Evolutionary conservation across 495 filamentous ascomycete genomes (phyloP).

Genomic region (Hypoxylon rickii): DNA sequence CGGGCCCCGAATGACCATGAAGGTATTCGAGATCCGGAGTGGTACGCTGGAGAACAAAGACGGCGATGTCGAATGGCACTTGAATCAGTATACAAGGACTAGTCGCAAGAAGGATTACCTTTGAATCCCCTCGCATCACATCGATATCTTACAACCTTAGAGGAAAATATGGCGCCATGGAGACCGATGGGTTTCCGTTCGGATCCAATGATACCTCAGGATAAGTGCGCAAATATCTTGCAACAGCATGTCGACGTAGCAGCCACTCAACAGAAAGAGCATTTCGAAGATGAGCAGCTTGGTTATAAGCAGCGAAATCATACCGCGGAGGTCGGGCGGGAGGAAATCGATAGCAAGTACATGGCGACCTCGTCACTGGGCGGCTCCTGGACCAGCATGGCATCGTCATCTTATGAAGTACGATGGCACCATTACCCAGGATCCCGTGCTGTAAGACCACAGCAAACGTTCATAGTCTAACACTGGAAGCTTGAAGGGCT

Average conservation of each 20-base stretch:
- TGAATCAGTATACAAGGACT: conserved; percentile 94
- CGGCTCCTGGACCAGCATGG: not conserved
- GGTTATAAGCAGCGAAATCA: conserved; percentile 1
- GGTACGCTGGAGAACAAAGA: conserved; percentile 95
- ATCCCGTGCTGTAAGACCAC: not conserved
- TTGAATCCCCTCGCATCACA: conserved; percentile 45
- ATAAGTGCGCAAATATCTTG: conserved; percentile 22
- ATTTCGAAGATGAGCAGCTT: conserved; percentile 14
- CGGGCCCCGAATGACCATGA: conserved; percentile 95
- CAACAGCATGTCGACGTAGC: conserved; percentile 2
- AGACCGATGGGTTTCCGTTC: conserved; percentile 15
- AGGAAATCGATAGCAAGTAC: not conserved
- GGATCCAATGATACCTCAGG: conserved; percentile 22
- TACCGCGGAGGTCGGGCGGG: not conserved
- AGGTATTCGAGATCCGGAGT: conserved; percentile 88
- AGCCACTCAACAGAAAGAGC: conserved; percentile 11
- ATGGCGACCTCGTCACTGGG: not conserved
- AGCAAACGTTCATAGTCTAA: not conserved
- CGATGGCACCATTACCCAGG: not conserved
- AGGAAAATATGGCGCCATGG: conserved; percentile 20
- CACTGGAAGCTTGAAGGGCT: conserved; percentile 1
- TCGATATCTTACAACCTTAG: not conserved
- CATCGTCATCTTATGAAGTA: conserved; percentile 13
- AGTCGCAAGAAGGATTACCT: conserved; percentile 91
- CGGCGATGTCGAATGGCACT: conserved; percentile 94